Evolutionary conservation across 352 stramenopile species (phyloP).

Genomic region (Globisporangium okanoganense): DNA sequence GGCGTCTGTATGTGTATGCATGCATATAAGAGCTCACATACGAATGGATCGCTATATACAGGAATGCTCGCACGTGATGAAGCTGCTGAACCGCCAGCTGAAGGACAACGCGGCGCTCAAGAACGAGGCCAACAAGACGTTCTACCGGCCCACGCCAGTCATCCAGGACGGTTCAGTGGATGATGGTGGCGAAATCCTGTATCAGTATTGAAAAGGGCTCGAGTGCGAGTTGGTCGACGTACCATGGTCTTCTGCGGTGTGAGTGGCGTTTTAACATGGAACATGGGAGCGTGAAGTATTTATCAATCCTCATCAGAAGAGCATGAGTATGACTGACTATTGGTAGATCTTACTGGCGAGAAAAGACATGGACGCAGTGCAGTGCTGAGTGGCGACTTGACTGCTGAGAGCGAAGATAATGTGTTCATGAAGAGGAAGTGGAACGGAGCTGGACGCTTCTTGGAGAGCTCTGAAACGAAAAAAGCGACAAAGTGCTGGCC

Average conservation of each 20-base stretch:
- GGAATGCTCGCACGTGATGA: constrained; percentile 68
- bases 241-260: background rate
- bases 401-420: no score
- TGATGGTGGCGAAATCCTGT: constrained; percentile 1
- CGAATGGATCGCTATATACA: background rate
- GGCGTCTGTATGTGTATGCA: background rate
- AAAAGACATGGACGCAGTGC: no score
- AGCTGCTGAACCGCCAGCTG: constrained; percentile 64
- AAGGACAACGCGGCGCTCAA: constrained; percentile 48
- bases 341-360: no score
- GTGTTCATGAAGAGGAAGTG: no score
- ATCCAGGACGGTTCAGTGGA: constrained; percentile 11
- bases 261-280: background rate
- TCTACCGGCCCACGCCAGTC: constrained; percentile 23
- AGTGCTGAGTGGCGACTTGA: no score
- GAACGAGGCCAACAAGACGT: constrained; percentile 22
- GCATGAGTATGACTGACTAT: no score
- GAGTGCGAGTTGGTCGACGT: background rate
- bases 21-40: background rate
- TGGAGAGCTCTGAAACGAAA: no score
- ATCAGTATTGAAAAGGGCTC: constrained; percentile 5
- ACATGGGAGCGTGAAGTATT: no score
- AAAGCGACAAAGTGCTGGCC: no score
- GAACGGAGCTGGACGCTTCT: no score
- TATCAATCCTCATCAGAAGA: no score